Base-by-base conservation (phyloP, 2,329 filamentous ascomycete species). In the Cladophialophora yegresii region DNA sequence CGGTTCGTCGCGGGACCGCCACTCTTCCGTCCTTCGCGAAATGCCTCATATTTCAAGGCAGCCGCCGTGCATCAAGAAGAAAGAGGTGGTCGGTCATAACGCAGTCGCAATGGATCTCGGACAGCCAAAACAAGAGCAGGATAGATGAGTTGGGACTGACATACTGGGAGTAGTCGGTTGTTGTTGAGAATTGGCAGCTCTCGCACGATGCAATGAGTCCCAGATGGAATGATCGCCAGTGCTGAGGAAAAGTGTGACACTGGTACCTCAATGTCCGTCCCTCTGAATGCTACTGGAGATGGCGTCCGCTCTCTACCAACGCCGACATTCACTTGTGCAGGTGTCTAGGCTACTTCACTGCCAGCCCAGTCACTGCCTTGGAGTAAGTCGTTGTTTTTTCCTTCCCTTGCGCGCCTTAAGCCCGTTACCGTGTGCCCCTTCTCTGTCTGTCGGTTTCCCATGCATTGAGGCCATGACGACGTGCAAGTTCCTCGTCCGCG, bases 401-500 rank as follows among this genome's bases (percentile, higher is more conserved):
- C 26, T 28, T 13, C 47, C 26, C 13, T 6, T n/a, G 36, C 36
- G n/a, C 36, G n/a, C 36, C 36, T 43, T 20, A n/a, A 43, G 16
- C 16, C n/a, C n/a, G 5, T 7, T 16, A n/a, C n/a, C 36, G 36
- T 13, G 12, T n/a, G 3, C n/a, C 9, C 13, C 22, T 50, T 50
- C 47, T 26, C 47, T 26, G 5, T n/a, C 6, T 43, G n/a, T 3
- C 16, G 8, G n/a, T 43, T 43, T 26, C 47, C 16, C 47, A 7
- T 13, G 8, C 10, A 23, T 12, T 12, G 30, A 20, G 2, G 40
- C 22, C 28, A 64, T 64, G 57, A 16, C 13, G 22, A 20, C 30
- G 8, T 64, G 62, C 51, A 64, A 53, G 30, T 64, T 55, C 57
- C 53, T 56, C n/a, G 28, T 20, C 32, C 40, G 43, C 9, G 62